phyloP scores from a whole-genome alignment of 2,329 filamentous ascomycete genomes.

The Epichloe brachyelytri region DNA sequence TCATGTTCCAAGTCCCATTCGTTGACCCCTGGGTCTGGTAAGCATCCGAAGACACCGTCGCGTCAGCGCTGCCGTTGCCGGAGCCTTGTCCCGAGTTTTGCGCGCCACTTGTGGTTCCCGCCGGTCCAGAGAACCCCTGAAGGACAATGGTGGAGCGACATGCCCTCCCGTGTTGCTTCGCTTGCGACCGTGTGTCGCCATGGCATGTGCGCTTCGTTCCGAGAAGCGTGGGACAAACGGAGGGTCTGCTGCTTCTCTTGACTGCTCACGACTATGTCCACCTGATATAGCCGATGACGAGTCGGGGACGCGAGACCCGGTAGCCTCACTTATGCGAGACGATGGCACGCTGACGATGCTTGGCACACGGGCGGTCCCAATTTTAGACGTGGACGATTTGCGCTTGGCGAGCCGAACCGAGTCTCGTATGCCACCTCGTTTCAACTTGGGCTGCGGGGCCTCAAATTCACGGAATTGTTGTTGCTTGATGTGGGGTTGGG shows the following conservation, averaged over 20 bases:
- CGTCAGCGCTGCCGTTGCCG: slow-evolving; percentile 42
- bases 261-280: slow-evolving; percentile 33
- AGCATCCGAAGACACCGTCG: slow-evolving; percentile 46
- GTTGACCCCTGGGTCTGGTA: slow-evolving; percentile 41
- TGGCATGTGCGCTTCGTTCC: slow-evolving; percentile 35
- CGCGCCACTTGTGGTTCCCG: slow-evolving; percentile 24
- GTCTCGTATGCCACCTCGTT: slow-evolving; percentile 57
- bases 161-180: slow-evolving; percentile 79
- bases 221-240: slow-evolving; percentile 60
- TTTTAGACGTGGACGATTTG: slow-evolving; percentile 36
- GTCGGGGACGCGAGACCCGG: slow-evolving; percentile 26
- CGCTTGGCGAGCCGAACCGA: slow-evolving; percentile 83
- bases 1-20: slow-evolving; percentile 31
- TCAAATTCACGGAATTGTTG: slow-evolving; percentile 39
- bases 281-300: slow-evolving; percentile 24
- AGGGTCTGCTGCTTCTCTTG: slow-evolving; percentile 52
- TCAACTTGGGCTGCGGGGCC: slow-evolving; percentile 31
- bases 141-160: slow-evolving; percentile 54
- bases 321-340: slow-evolving; percentile 22
- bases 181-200: slow-evolving; percentile 58
- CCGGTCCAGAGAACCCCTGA: slow-evolving; percentile 60
- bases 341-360: slow-evolving; percentile 25
- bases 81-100: slow-evolving; percentile 43
- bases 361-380: slow-evolving; percentile 39
- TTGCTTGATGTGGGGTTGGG: slow-evolving; percentile 21